These are phyloP conservation scores for Steccherinum ochraceum DNA, from an alignment of 768 basidiomycete species.

Conservation along the genomic window DNA sequence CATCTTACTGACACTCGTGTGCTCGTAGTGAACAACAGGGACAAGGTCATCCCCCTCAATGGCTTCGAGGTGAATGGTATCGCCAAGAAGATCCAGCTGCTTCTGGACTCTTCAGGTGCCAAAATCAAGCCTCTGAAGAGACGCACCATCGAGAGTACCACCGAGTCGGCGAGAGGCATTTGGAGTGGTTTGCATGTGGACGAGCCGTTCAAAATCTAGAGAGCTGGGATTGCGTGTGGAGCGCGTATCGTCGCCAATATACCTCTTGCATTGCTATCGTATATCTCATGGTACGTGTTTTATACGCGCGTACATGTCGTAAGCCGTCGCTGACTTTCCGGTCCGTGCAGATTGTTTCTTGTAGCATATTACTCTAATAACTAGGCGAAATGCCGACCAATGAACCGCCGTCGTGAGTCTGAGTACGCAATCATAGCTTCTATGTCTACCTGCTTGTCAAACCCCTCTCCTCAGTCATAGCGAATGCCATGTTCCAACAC, in stretches of 20 bases:
- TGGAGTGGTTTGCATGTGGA: conserved; percentile 87
- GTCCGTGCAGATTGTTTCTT: not conserved
- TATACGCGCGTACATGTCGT: not conserved
- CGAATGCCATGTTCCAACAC: too few relatives aligned
- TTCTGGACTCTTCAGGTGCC: conserved; percentile 83
- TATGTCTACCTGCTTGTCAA: not conserved
- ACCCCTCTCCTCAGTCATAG: too few relatives aligned
- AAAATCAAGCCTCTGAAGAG: conserved; percentile 78
- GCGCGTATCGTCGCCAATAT: not conserved
- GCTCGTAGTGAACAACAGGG: conserved; percentile 68
- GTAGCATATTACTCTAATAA: not conserved
- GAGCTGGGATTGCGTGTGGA: not conserved
- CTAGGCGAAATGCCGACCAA: too few relatives aligned
- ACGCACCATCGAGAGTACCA: conserved; percentile 66
- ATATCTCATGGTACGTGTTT: not conserved
- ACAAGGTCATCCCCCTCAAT: conserved; percentile 83
- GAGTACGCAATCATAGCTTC: not conserved
- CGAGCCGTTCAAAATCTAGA: conserved; percentile 51
- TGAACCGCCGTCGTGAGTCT: not conserved
- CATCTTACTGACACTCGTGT: conserved; percentile 7
- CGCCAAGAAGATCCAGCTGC: conserved; percentile 70
- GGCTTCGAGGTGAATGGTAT: conserved; percentile 69
- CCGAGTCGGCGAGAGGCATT: conserved; percentile 79
- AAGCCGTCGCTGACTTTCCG: not conserved
- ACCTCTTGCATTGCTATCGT: not conserved